These are phyloP conservation scores for Solanum hybrid DNA, from an alignment of 305 asterid genomes.

Conservation along the genomic window DNA sequence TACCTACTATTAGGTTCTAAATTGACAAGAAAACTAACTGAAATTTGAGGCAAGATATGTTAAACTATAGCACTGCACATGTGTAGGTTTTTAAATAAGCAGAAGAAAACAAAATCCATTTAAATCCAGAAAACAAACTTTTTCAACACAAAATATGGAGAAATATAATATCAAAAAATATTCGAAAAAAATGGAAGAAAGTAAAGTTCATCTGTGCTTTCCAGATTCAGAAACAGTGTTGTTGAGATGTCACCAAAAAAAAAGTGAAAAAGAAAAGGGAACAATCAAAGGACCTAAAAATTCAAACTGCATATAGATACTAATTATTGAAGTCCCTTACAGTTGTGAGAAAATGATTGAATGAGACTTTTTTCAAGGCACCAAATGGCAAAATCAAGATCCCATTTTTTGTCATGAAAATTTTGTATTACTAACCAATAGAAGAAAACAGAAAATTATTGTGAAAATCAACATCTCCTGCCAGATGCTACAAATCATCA, in stretches of 20 bases:
- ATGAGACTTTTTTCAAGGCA: not conserved
- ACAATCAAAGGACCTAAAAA: not conserved
- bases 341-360: constrained; percentile 4
- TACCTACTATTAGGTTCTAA: not conserved
- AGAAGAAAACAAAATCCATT: not conserved
- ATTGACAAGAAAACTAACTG: not conserved
- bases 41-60: not conserved
- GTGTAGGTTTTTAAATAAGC: not conserved
- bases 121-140: not conserved
- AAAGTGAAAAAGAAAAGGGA: not conserved
- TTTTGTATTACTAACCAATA: not conserved
- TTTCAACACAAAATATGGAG: not conserved
- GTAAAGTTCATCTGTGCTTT: not conserved
- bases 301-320: not conserved
- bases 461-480: not conserved
- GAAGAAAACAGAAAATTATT: not conserved
- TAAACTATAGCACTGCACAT: not conserved
- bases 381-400: not conserved
- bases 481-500: not conserved
- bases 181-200: not conserved
- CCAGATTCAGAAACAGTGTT: not conserved
- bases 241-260: not conserved
- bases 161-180: not conserved
- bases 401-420: not conserved
- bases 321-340: not conserved